These are phyloP conservation scores for Tephrocybe rancida DNA, from an alignment of 768 basidiomycete genomes.

Conservation along the genomic window DNA sequence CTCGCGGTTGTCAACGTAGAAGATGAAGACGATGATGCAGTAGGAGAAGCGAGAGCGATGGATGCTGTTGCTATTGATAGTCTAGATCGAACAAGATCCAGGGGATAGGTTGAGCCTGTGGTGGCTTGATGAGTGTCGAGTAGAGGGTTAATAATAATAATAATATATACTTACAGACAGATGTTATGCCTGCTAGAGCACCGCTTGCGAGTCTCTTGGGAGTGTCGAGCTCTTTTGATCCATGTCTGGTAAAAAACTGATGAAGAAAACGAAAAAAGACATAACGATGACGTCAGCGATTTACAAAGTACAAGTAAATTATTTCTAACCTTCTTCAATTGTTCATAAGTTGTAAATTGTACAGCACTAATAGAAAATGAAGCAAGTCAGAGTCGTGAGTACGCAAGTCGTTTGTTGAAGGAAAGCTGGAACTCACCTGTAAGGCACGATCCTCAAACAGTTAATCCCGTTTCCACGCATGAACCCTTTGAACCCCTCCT, in stretches of 20 bases:
- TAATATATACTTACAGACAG: constrained; percentile 71
- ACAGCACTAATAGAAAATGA: constrained; percentile 66
- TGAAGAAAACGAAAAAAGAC: constrained; percentile 1
- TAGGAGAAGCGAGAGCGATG: constrained; percentile 39
- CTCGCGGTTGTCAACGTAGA: constrained; percentile 18
- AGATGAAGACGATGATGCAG: constrained; percentile 15
- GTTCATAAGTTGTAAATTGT: constrained; percentile 89
- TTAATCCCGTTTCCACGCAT: constrained; percentile 93
- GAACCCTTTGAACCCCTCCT: constrained; percentile 91
- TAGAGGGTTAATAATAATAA: constrained; percentile 8
- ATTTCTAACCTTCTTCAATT: constrained; percentile 74
- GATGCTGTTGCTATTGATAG: constrained; percentile 94
- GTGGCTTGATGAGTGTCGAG: not conserved
- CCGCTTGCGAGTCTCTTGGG: constrained; percentile 84
- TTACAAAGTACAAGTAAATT: not conserved
- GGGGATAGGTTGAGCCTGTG: constrained; percentile 83
- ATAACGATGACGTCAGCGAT: constrained; percentile 31
- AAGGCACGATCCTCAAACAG: constrained; percentile 91
- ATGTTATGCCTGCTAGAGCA: constrained; percentile 91
- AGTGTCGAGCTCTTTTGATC: constrained; percentile 82
- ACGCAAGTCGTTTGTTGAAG: not conserved
- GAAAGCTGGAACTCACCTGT: constrained; percentile 45
- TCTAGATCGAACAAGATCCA: constrained; percentile 92
- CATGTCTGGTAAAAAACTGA: constrained; percentile 71
- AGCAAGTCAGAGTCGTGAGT: not conserved